Evolutionary conservation across 305 asterid species (phyloP), one percentile per base, ranked within the genome.

Genomic region (Monarda citriodora): DNA sequence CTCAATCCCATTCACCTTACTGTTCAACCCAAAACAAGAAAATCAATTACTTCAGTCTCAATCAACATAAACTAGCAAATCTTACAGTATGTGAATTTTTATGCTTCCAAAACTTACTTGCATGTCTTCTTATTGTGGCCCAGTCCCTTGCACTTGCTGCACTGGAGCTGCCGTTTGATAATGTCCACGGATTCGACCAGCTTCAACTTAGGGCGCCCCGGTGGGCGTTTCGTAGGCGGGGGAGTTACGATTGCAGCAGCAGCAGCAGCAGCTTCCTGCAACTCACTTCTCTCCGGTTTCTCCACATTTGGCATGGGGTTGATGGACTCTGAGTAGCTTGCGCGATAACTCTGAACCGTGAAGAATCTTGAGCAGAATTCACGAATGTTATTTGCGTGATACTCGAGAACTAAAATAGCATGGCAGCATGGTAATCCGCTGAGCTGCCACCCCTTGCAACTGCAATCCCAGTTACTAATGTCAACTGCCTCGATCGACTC

Each of bases 81-180:
- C 32, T 5, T 5, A 34, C 38, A 5, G 38, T 34, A 34, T 8
- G 1, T 34, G 38, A 34, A 34, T 9, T 4, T 4, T 29, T 1
- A 29, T 34, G 38, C 9, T 34, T 12, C 1, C 12, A 34, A 34
- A 1, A 29, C 98, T 67, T 81, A 91, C 99, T 78, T 73, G 99
- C 99, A 94, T 5, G 97, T 88, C 78, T 82, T 88, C 79, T 91
- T 88, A 62, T 94, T 94, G 82, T 94, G 99, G 56, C 99, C 98
- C 51, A 94, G 79, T 44, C 97, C 98, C 79, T 91, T 94, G 88
- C 99, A 94, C 77, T 83, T 79, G 70, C 99, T 89, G 74, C 99
- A 94, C 81, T 91, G 98, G 60, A 94, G 99, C 75, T 94, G 98
- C 49, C 99, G 95, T 70, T 91, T 94, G 23, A 94, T 83, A 31